These are phyloP conservation scores for Leptographium radiaticola DNA, from an alignment of 2,329 filamentous ascomycete species.

Conservation along the genomic window DNA sequence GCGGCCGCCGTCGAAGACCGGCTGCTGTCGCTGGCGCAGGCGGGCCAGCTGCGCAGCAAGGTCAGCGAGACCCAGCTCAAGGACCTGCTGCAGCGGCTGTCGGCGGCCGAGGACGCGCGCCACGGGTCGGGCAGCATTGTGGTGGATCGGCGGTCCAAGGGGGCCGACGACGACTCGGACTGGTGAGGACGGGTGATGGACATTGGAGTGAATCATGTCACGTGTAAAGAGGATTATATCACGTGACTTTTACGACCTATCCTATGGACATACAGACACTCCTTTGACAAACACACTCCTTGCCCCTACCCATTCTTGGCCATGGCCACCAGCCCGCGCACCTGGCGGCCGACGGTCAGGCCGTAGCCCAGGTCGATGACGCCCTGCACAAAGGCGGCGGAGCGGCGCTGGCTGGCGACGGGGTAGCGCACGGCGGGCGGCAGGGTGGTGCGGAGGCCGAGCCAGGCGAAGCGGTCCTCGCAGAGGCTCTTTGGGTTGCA, in stretches of 20 bases:
- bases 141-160: constrained; percentile 62
- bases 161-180: constrained; percentile 49
- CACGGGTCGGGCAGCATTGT: constrained; percentile 43
- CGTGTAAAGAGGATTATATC: neutral
- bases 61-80: constrained; percentile 91
- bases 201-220: neutral
- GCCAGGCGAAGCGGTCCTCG: constrained; percentile 51
- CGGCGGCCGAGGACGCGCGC: constrained; percentile 67
- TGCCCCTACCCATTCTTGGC: constrained; percentile 8
- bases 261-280: too few relatives aligned
- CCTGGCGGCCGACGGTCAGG: constrained; percentile 11
- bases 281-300: too few relatives aligned
- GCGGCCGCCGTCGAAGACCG: constrained; percentile 85
- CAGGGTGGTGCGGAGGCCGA: constrained; percentile 61
- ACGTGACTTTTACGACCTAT: neutral
- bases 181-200: neutral
- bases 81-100: constrained; percentile 75
- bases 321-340: constrained; percentile 8
- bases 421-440: constrained; percentile 74
- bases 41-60: constrained; percentile 74
- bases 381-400: constrained; percentile 52
- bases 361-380: constrained; percentile 51
- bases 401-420: constrained; percentile 47
- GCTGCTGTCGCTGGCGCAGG: constrained; percentile 79
- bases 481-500: constrained; percentile 86